Percentiles rank a stretch among this genome's conserved stretches.
phyloP scores from a whole-genome alignment of 768 basidiomycete genomes.

The Pleurotus eryngii region DNA sequence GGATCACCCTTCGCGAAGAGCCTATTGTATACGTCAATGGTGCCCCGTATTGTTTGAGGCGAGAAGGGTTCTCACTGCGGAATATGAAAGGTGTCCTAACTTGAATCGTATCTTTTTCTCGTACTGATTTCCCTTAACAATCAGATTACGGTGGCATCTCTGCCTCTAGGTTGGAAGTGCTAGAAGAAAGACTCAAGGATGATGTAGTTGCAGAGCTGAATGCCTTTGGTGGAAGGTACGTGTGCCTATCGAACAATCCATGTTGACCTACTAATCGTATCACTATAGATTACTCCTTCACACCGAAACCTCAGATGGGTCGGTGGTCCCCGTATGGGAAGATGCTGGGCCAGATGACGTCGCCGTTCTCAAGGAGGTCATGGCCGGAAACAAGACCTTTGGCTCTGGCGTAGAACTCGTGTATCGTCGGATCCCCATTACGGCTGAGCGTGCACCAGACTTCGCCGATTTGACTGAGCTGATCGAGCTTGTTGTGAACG shows the following conservation, averaged over 20 bases:
- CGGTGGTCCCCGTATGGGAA: constrained; percentile 94
- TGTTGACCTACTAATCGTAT: too few species aligned
- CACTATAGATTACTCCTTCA: constrained; percentile 73
- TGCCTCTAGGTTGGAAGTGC: constrained; percentile 77
- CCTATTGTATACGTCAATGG: constrained; percentile 93
- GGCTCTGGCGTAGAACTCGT: constrained; percentile 56
- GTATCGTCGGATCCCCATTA: constrained; percentile 88
- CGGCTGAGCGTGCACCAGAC: constrained; percentile 81
- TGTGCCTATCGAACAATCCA: not conserved
- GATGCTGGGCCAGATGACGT: constrained; percentile 72
- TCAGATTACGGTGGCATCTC: constrained; percentile 97
- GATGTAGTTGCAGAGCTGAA: constrained; percentile 85
- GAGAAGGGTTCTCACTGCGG: constrained; percentile 81
- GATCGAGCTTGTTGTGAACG: constrained; percentile 71
- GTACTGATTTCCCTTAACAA: too few species aligned
- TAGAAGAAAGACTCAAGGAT: constrained; percentile 86
- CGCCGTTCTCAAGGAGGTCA: constrained; percentile 83
- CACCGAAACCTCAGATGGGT: constrained; percentile 82
- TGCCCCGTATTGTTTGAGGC: constrained; percentile 82
- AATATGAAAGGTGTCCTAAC: constrained; percentile 80
- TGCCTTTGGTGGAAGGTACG: constrained; percentile 79
- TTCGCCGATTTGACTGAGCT: constrained; percentile 72
- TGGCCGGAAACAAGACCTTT: constrained; percentile 52
- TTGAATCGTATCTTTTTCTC: too few species aligned
- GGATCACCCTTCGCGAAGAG: constrained; percentile 93